Percentiles rank a stretch among this genome's conserved stretches.
Evolutionary conservation across 306 rosid species (phyloP).

Genomic region (Abrus precatorius): DNA sequence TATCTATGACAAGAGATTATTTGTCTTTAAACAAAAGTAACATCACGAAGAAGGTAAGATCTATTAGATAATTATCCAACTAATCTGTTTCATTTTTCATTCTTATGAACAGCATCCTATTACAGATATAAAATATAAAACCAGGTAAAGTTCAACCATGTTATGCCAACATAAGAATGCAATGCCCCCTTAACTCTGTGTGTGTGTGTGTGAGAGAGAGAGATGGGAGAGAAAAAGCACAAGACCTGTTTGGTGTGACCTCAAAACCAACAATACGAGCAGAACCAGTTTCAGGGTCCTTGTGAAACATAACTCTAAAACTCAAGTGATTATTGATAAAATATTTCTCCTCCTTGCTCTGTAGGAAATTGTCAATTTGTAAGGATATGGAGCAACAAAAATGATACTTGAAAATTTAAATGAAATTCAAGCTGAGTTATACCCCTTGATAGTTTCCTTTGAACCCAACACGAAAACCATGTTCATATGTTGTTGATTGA

Average conservation of each 20-base stretch:
- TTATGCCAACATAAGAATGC: no score
- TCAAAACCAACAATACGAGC: slow-evolving; percentile 99
- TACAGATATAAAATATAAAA: slow-evolving; percentile 37
- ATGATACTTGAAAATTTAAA: slow-evolving; percentile 23
- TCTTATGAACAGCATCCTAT: slow-evolving; percentile 23
- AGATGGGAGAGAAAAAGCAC: slow-evolving; percentile 16
- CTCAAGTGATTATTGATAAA: slow-evolving; percentile 98
- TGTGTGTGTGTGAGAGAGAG: not conserved
- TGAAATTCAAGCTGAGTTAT: slow-evolving; percentile 53
- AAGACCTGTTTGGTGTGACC: slow-evolving; percentile 93
- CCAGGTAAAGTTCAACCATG: slow-evolving; percentile 23
- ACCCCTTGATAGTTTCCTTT: slow-evolving; percentile 98
- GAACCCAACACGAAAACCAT: slow-evolving; percentile 96
- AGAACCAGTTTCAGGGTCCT: slow-evolving; percentile 86
- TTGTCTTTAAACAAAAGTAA: slow-evolving; percentile 29
- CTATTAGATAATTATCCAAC: slow-evolving; percentile 16
- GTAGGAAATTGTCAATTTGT: slow-evolving; percentile 48
- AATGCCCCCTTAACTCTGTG: not conserved
- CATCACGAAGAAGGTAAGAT: slow-evolving; percentile 13
- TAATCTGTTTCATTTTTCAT: slow-evolving; percentile 31
- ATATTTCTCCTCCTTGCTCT: slow-evolving; percentile 97
- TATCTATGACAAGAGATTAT: slow-evolving; percentile 21
- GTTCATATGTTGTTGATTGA: slow-evolving; percentile 92
- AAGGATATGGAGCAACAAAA: slow-evolving; percentile 19
- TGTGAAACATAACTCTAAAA: slow-evolving; percentile 97